Evolutionary conservation across 257 asterid species (phyloP), one percentile per base, ranked within the genome.

Genomic region (Handroanthus guayacan): DNA sequence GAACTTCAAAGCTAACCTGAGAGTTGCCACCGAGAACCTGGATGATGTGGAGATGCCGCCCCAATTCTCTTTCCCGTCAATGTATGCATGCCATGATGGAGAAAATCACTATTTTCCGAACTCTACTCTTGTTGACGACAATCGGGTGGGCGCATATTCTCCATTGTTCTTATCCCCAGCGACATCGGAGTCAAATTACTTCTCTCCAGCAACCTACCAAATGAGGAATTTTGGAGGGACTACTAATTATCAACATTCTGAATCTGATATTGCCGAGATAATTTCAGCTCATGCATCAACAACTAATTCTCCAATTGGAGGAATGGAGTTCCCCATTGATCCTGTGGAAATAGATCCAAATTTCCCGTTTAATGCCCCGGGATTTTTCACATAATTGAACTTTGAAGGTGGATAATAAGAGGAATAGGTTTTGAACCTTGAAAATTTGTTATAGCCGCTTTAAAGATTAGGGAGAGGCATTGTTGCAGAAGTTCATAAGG

Each of bases 281-380:
- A 60, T 85, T 60, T 90, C 92, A 10, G 88, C 87, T 7, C 84
- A 75, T 54, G 86, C 91, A 25, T 89, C 95, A 1, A 85, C 90
- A 25, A 78, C 89, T 44, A 87, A 86, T 72, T 88, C 96, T 14
- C 91, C 96, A 14, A 85, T 82, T 71, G 87, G 84, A 60, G 89
- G 90, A 2, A 66, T 87, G 82, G 96, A 87, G 67, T 87, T 85
- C 66, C 74, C 85, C 3, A 43, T 75, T 60, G 91, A 87, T 13
- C 83, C 63, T 13, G 71, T 79, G 12, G 80, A 81, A 5, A 50
- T 86, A 14, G 91, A 84, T 70, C 87, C 91, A 38, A 82, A 81
- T 77, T 87, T 90, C 71, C 86, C 79, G 6, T 88, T 81, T 44
- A 79, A 78, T 79, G 44, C 79, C 51, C 69, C 86, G 0, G 89